A percentile compares a stretch with the other conserved stretches of the same genome.
Evolutionary conservation across 1,284 basidiomycete genomes (phyloP).

Genomic region (Inonotus obliquus): DNA sequence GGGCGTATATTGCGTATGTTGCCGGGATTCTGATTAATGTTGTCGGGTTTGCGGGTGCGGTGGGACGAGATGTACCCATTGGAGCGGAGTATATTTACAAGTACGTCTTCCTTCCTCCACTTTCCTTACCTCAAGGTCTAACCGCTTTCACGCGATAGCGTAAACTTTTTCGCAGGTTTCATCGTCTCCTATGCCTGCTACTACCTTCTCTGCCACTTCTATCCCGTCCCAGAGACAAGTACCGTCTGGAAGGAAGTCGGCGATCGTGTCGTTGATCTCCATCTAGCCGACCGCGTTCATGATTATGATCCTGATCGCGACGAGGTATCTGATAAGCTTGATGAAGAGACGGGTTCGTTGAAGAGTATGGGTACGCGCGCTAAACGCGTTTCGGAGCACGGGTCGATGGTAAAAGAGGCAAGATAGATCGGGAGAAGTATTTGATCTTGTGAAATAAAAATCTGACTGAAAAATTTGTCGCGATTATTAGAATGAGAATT

Average conservation of each 20-base stretch:
- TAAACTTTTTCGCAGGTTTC: conserved; percentile 72
- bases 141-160: conserved; percentile 47
- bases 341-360: conserved; percentile 5
- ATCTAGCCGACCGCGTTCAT: background rate
- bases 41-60: conserved; percentile 64
- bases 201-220: conserved; percentile 49
- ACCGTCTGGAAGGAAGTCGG: conserved; percentile 55
- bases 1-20: conserved; percentile 69
- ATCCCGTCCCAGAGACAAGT: conserved; percentile 52
- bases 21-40: conserved; percentile 80
- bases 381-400: too few relatives aligned
- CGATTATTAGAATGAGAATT: too few relatives aligned
- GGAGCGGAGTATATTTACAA: conserved; percentile 29
- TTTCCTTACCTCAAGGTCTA: too few relatives aligned
- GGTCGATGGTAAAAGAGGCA: too few relatives aligned
- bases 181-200: conserved; percentile 65
- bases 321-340: background rate
- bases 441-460: too few relatives aligned
- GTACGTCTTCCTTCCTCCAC: conserved; percentile 28
- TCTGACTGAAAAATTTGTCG: too few relatives aligned
- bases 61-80: conserved; percentile 36
- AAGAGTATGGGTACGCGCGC: conserved; percentile 18
- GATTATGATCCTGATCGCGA: background rate
- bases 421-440: too few relatives aligned
- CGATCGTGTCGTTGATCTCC: conserved; percentile 11